Evolutionary conservation across 192 early-diverging fungal genomes (phyloP).

Genomic region (Gonapodya prolifera): DNA sequence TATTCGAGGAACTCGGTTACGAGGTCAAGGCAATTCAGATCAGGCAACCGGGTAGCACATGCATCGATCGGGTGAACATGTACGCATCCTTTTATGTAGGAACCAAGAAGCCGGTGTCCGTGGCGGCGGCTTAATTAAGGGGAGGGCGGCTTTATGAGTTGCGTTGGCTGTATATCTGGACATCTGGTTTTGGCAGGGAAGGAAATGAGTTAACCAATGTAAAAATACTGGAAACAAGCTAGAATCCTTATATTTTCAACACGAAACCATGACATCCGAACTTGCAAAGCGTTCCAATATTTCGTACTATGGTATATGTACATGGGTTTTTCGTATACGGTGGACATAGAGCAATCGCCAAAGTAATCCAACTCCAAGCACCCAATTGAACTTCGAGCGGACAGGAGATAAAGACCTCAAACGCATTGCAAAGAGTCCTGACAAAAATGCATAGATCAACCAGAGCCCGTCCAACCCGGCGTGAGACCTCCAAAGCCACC

Average conservation of each 20-base stretch:
- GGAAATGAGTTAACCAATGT: not conserved
- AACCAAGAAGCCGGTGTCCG: not conserved
- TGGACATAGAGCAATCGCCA: too few species aligned
- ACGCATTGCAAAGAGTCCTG: too few species aligned
- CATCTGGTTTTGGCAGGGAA: not conserved
- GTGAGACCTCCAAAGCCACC: not conserved
- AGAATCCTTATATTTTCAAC: not conserved
- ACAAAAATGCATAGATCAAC: not conserved
- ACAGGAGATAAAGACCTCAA: too few species aligned
- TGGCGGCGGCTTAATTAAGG: not conserved
- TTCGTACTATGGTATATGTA: not conserved
- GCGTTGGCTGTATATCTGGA: not conserved
- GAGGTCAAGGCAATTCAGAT: slow-evolving; percentile 49
- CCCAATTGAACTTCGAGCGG: too few species aligned
- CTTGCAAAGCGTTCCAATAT: not conserved
- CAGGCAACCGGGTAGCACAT: slow-evolving; percentile 46
- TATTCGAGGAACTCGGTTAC: slow-evolving; percentile 63
- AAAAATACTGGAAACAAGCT: not conserved
- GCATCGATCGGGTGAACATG: slow-evolving; percentile 77
- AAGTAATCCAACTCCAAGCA: too few species aligned
- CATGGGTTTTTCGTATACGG: too few species aligned
- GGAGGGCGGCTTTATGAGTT: not conserved
- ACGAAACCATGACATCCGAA: not conserved
- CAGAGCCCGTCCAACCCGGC: not conserved
- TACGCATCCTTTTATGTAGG: slow-evolving; percentile 35